Base-by-base conservation (phyloP, 2,329 filamentous ascomycete genomes). In the Cladosporium sp. region DNA sequence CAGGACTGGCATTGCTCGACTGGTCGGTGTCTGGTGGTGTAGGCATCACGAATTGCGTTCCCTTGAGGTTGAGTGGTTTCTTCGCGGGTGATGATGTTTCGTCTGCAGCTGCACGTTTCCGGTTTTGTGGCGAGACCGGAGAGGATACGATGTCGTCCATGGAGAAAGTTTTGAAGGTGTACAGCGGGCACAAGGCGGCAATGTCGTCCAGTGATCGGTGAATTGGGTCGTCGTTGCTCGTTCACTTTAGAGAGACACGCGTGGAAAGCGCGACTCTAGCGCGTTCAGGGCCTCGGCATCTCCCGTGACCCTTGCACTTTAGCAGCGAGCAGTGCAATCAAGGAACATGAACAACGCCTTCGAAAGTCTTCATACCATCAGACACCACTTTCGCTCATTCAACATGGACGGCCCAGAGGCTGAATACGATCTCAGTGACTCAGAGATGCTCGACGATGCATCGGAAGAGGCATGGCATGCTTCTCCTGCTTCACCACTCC, bases 21-120 rank as follows among this genome's bases (percentile, higher is more conserved):
- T 71, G 65, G 26, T 75, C 74, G 18, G 74, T 74, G n/a, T 74
- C 73, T 16, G 74, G 73, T 28, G 74, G 72, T 18, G 74, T 75
- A 11, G 74, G 73, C 72, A 76, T 74, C 49, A 74, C 69, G 71
- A 76, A 76, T 36, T 76, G 75, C 11, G 66, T 70, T 26, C 74
- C 75, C 57, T 73, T 75, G 25, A 75, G 69, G 61, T 76, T 76
- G 23, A 76, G 69, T 53, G 71, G 73, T 51, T 70, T 74, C 61
- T 70, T 68, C 18, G 65, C 65, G n/a, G 68, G 67, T 18, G 67
- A 67, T 16, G 67, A 67, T 28, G 68, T 63, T 16, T 72, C 69
- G 63, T 73, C 70, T 26, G 69, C 66, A 30, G 71, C 70, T 58
- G 68, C 28, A 21, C 75, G 71, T 63, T 76, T 76, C 36, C 67